These are phyloP conservation scores for Cyberlindnera petersonii DNA, from an alignment of 805 yeast species.

Conservation along the genomic window DNA sequence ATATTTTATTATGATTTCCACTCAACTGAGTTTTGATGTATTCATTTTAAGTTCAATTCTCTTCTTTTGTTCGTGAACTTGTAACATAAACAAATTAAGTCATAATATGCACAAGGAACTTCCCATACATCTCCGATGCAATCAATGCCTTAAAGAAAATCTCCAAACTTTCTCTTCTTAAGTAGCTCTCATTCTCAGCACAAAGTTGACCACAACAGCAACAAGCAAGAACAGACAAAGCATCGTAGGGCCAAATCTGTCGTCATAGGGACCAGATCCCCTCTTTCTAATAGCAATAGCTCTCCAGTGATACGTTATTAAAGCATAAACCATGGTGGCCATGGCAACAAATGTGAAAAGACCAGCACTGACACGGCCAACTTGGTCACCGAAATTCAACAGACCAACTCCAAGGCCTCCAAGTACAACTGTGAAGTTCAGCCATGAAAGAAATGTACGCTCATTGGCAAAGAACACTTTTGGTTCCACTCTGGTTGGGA, in stretches of 20 bases:
- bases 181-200: conserved; percentile 50
- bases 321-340: conserved; percentile 96
- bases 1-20: too few species aligned
- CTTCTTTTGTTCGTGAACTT: too few species aligned
- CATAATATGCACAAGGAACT: too few species aligned
- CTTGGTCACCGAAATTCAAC: conserved; percentile 90
- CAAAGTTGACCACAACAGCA: conserved; percentile 91
- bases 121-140: too few species aligned
- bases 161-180: too few species aligned
- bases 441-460: conserved; percentile 97
- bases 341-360: conserved; percentile 93
- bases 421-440: conserved; percentile 95
- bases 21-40: too few species aligned
- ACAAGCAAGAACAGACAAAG: conserved; percentile 87
- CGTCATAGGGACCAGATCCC: conserved; percentile 99
- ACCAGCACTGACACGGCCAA: conserved; percentile 91
- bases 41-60: too few species aligned
- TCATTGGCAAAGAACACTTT: conserved; percentile 98
- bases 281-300: conserved; percentile 97
- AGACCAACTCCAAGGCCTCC: conserved; percentile 97
- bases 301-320: conserved; percentile 97
- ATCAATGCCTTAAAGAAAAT: too few species aligned
- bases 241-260: conserved; percentile 97
- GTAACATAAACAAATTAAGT: too few species aligned
- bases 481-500: conserved; percentile 98